These are phyloP conservation scores for Neopestalotiopsis sp. DNA, from an alignment of 2,329 filamentous ascomycete genomes.

Conservation along the genomic window DNA sequence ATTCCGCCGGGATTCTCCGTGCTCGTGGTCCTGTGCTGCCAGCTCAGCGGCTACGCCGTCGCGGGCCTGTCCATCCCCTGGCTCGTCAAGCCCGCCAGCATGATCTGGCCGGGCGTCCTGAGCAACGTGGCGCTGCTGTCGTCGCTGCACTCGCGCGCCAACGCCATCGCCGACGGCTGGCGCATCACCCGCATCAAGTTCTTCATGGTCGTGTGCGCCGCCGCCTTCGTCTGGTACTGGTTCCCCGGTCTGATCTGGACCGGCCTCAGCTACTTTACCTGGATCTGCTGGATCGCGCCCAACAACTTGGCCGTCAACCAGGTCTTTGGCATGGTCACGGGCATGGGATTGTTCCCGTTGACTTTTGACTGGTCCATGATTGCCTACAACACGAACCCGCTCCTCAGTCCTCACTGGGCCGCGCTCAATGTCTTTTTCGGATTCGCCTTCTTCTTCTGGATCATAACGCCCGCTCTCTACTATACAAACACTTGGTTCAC, in stretches of 20 bases:
- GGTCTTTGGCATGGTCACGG: constrained; percentile 52
- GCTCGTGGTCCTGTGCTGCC: constrained; percentile 31
- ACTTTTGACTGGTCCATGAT: constrained; percentile 47
- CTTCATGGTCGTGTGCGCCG: constrained; percentile 38
- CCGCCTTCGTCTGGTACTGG: constrained; percentile 53
- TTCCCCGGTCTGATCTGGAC: constrained; percentile 54
- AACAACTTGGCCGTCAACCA: constrained; percentile 51
- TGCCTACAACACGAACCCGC: constrained; percentile 45
- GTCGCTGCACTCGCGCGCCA: constrained; percentile 42
- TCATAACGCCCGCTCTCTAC: constrained; percentile 49
- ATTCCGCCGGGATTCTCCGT: constrained; percentile 34
- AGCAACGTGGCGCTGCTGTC: constrained; percentile 52
- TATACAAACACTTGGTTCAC: constrained; percentile 56
- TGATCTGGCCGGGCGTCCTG: constrained; percentile 59
- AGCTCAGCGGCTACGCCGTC: constrained; percentile 48
- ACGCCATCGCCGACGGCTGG: constrained; percentile 39
- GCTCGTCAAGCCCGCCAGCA: constrained; percentile 49
- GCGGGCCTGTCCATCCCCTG: constrained; percentile 49
- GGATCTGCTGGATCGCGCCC: constrained; percentile 54
- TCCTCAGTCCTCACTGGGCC: constrained; percentile 48
- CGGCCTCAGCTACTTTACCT: constrained; percentile 49
- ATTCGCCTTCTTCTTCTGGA: constrained; percentile 50
- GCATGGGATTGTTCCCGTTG: constrained; percentile 44
- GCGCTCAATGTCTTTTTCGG: constrained; percentile 51
- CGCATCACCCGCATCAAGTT: constrained; percentile 39